phyloP scores from a whole-genome alignment of 1,284 basidiomycete genomes.

The Malassezia arunalokei region DNA sequence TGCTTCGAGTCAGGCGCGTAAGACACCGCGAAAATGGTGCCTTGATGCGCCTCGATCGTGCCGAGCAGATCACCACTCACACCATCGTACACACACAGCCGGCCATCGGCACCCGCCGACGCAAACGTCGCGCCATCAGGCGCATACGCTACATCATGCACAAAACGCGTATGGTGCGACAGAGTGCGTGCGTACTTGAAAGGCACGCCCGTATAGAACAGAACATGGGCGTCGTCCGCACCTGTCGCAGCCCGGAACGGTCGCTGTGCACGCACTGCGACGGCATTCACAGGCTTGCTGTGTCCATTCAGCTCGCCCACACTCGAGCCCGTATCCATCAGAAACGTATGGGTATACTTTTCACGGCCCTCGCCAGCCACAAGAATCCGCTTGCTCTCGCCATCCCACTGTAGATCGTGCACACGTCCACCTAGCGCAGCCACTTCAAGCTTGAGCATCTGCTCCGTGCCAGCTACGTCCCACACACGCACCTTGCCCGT shows the following conservation, averaged over 20 bases:
- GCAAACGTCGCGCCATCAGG: slow-evolving; percentile 56
- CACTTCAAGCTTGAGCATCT: slow-evolving; percentile 58
- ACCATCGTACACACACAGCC: slow-evolving; percentile 81
- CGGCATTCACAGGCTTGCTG: slow-evolving; percentile 82
- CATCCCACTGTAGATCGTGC: slow-evolving; percentile 91
- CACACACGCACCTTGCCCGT: slow-evolving; percentile 59
- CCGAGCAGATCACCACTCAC: slow-evolving; percentile 60
- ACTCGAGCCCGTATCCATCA: slow-evolving; percentile 59
- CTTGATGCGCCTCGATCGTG: slow-evolving; percentile 37
- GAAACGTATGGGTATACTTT: slow-evolving; percentile 50
- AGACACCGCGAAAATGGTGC: slow-evolving; percentile 47
- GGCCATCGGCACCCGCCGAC: slow-evolving; percentile 81
- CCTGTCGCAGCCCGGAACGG: slow-evolving; percentile 65
- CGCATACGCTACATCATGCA: slow-evolving; percentile 78
- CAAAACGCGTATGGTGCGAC: slow-evolving; percentile 73
- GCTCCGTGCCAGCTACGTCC: slow-evolving; percentile 82
- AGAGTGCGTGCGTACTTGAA: slow-evolving; percentile 49
- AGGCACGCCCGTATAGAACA: slow-evolving; percentile 61
- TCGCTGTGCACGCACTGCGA: slow-evolving; percentile 74
- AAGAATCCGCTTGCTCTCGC: slow-evolving; percentile 78
- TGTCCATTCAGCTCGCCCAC: slow-evolving; percentile 90
- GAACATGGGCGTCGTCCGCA: slow-evolving; percentile 64
- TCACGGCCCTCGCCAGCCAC: slow-evolving; percentile 91
- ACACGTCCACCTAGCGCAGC: slow-evolving; percentile 70
- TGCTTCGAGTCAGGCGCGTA: slow-evolving; percentile 56